Conservation (phyloP, 441 rosid species). For the Adansonia gregorii region DNA sequence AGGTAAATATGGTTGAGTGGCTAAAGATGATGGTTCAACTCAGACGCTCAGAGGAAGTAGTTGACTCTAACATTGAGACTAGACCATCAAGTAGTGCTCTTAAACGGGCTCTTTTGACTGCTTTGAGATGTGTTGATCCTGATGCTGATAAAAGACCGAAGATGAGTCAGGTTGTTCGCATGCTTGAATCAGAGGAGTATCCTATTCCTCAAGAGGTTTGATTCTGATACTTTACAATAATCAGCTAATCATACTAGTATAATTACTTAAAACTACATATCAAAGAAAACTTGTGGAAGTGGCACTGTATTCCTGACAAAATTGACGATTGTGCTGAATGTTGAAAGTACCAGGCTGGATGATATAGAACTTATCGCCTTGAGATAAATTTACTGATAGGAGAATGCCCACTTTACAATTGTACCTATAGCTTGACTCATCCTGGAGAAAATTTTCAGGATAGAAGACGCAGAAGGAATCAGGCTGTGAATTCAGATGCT, state of each 20-base stretch:
- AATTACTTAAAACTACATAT: background rate
- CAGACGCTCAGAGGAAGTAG: slow-evolving; percentile 66
- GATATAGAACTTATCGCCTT: slow-evolving; percentile 5
- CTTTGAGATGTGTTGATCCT: slow-evolving; percentile 80
- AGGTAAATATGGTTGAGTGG: slow-evolving; percentile 86
- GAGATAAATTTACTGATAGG: background rate
- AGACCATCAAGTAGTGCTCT: slow-evolving; percentile 66
- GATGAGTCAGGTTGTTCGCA: slow-evolving; percentile 80
- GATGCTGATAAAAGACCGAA: slow-evolving; percentile 73
- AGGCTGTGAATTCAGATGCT: slow-evolving; percentile 45
- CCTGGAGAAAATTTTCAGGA: slow-evolving; percentile 51
- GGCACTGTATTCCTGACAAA: background rate
- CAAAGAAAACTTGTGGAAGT: background rate
- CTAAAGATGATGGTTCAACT: slow-evolving; percentile 72
- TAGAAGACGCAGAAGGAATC: slow-evolving; percentile 68
- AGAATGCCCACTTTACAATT: background rate
- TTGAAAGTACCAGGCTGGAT: background rate
- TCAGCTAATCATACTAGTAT: slow-evolving; percentile 1
- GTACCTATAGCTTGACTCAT: slow-evolving; percentile 6
- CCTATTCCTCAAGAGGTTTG: slow-evolving; percentile 71
- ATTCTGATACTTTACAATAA: slow-evolving; percentile 16
- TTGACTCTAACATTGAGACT: slow-evolving; percentile 60
- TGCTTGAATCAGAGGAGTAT: slow-evolving; percentile 82
- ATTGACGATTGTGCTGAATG: background rate
- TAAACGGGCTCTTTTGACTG: slow-evolving; percentile 68